phyloP scores from a whole-genome alignment of 2,329 filamentous ascomycete genomes.

The Sodiomyces alkalinus region DNA sequence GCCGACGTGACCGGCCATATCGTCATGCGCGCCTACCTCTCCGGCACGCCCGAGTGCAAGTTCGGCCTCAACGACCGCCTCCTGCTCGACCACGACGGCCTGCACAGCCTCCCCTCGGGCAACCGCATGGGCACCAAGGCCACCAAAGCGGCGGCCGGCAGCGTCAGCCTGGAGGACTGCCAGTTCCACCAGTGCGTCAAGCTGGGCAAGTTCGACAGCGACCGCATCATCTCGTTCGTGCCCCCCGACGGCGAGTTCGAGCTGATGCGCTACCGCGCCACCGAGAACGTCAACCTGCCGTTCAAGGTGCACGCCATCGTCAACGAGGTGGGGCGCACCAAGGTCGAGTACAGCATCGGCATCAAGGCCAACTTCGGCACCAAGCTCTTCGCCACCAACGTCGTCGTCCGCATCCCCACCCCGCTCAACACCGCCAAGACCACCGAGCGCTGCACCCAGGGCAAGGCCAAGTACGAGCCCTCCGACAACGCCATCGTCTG shows the following conservation, averaged over 20 bases:
- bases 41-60: constrained; percentile 95
- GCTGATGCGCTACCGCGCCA: constrained; percentile 95
- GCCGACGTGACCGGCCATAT: constrained; percentile 97
- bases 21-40: constrained; percentile 94
- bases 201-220: constrained; percentile 88
- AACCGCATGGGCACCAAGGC: constrained; percentile 73
- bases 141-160: constrained; percentile 87
- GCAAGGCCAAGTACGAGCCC: constrained; percentile 96
- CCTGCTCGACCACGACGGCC: constrained; percentile 64
- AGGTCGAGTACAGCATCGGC: constrained; percentile 96
- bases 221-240: constrained; percentile 93
- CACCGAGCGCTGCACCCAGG: constrained; percentile 82
- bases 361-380: constrained; percentile 93
- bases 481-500: constrained; percentile 96
- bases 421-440: constrained; percentile 93
- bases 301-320: constrained; percentile 99
- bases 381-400: constrained; percentile 95
- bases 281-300: constrained; percentile 94
- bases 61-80: constrained; percentile 95
- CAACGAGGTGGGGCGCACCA: constrained; percentile 90
- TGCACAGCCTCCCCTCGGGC: constrained; percentile 52
- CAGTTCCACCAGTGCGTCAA: constrained; percentile 99
- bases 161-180: constrained; percentile 91
- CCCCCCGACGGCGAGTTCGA: constrained; percentile 97
- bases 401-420: constrained; percentile 85